A percentile compares a stretch with the other conserved stretches of the same genome.
Evolutionary conservation across 2,329 filamentous ascomycete species (phyloP).

Genomic region (Penicillium sp.): DNA sequence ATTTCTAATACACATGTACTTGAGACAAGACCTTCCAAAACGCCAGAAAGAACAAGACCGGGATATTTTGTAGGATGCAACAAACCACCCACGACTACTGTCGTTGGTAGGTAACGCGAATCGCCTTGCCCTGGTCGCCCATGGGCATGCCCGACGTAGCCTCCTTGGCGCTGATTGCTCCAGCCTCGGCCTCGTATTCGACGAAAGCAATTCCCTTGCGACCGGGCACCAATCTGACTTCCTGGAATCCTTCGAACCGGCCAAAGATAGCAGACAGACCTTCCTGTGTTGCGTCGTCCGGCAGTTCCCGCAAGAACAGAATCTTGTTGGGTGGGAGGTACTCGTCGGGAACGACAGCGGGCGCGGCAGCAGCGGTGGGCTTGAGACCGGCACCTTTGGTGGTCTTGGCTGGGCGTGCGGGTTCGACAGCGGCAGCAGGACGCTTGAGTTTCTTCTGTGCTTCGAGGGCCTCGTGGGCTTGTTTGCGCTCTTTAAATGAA

Average conservation of each 20-base stretch:
- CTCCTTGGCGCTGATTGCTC: constrained; percentile 91
- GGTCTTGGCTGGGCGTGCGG: constrained; percentile 65
- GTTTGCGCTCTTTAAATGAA: constrained; percentile 62
- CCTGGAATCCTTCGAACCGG: constrained; percentile 89
- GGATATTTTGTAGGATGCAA: constrained; percentile 18
- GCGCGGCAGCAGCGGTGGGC: constrained; percentile 64
- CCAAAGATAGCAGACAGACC: constrained; percentile 76
- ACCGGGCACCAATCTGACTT: constrained; percentile 84
- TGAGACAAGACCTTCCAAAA: constrained; percentile 28
- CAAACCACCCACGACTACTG: constrained; percentile 47
- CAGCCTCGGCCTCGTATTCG: constrained; percentile 87
- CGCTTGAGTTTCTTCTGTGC: constrained; percentile 75
- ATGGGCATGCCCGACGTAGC: constrained; percentile 82
- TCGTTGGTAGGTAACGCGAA: constrained; percentile 96
- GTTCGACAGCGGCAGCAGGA: constrained; percentile 48
- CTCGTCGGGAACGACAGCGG: constrained; percentile 87
- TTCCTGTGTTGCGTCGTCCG: constrained; percentile 81
- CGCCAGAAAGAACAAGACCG: constrained; percentile 26
- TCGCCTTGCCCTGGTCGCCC: constrained; percentile 68
- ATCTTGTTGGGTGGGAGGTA: constrained; percentile 97
- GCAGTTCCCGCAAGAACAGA: constrained; percentile 88
- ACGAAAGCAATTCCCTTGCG: constrained; percentile 90
- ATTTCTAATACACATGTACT: constrained; percentile 15
- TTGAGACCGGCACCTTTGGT: constrained; percentile 73
- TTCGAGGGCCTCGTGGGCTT: constrained; percentile 76